Percentiles rank a stretch among this genome's conserved stretches.
Evolutionary conservation across 1,139 yeast species (phyloP).

Genomic region (Geotrichum cucujoidarum): DNA sequence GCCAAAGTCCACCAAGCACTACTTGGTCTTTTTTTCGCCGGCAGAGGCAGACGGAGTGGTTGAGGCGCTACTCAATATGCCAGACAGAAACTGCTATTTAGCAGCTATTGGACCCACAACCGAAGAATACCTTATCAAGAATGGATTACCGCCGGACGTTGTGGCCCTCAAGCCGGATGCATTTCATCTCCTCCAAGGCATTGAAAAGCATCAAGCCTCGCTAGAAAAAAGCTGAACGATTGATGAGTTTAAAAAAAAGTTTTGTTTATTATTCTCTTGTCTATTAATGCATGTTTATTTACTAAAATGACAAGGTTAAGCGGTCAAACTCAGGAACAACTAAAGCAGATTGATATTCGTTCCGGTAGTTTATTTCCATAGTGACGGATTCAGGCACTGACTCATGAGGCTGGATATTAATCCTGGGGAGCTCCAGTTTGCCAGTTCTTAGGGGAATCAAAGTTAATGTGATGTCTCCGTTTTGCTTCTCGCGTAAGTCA

Average conservation of each 20-base stretch:
- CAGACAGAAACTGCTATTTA: slow-evolving; percentile 39
- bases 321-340: slow-evolving; percentile 69
- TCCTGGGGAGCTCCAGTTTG: slow-evolving; percentile 59
- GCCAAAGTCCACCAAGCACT: neutral
- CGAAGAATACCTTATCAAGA: slow-evolving; percentile 50
- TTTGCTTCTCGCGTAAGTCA: slow-evolving; percentile 35
- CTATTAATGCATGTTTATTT: neutral
- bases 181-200: slow-evolving; percentile 44
- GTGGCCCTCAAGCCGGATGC: slow-evolving; percentile 77
- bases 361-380: slow-evolving; percentile 60
- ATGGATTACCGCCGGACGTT: slow-evolving; percentile 54
- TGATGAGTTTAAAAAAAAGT: neutral
- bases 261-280: neutral
- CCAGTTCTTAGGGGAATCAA: slow-evolving; percentile 77
- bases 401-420: slow-evolving; percentile 42
- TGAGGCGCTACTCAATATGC: slow-evolving; percentile 29
- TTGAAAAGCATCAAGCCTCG: slow-evolving; percentile 21
- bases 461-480: slow-evolving; percentile 40
- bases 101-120: slow-evolving; percentile 97
- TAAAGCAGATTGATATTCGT: slow-evolving; percentile 62
- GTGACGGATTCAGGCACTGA: slow-evolving; percentile 37
- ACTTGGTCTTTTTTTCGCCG: slow-evolving; percentile 78
- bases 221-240: neutral
- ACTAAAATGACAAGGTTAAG: slow-evolving; percentile 38
- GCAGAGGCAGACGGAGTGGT: slow-evolving; percentile 73